Conservation (phyloP, 2,329 filamentous ascomycete genomes). For the Fusarium burgessii region DNA sequence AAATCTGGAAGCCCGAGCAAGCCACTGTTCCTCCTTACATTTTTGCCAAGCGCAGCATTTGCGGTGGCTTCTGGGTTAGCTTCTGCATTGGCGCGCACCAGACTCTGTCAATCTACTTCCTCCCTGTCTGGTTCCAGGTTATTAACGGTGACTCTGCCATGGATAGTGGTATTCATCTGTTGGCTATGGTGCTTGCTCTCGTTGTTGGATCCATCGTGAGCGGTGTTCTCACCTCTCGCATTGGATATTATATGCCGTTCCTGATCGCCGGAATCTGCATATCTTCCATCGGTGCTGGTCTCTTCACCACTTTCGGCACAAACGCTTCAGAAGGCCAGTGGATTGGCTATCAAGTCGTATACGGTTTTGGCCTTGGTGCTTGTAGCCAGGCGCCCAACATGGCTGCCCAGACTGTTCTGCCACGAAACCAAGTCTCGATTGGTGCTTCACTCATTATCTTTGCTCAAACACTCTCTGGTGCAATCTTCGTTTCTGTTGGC, state of each 20-base stretch:
- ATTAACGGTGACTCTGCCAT: slow-evolving; percentile 52
- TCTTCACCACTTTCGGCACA: slow-evolving; percentile 55
- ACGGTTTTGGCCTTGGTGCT: slow-evolving; percentile 58
- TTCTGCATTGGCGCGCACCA: slow-evolving; percentile 47
- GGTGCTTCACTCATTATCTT: slow-evolving; percentile 63
- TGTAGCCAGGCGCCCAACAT: slow-evolving; percentile 60
- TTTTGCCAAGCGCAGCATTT: slow-evolving; percentile 56
- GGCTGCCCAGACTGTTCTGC: slow-evolving; percentile 59
- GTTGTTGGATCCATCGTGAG: slow-evolving; percentile 46
- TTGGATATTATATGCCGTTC: slow-evolving; percentile 59
- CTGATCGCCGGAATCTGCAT: slow-evolving; percentile 52
- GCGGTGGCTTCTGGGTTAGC: slow-evolving; percentile 50
- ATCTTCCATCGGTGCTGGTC: slow-evolving; percentile 53
- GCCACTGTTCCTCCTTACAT: slow-evolving; percentile 58
- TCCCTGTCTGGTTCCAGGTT: slow-evolving; percentile 65
- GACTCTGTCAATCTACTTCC: slow-evolving; percentile 53
- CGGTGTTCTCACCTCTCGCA: slow-evolving; percentile 42
- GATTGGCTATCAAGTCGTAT: slow-evolving; percentile 54
- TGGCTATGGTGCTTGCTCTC: slow-evolving; percentile 48
- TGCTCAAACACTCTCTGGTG: slow-evolving; percentile 56
- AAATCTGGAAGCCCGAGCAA: slow-evolving; percentile 51
- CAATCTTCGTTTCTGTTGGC: slow-evolving; percentile 64
- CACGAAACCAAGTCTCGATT: slow-evolving; percentile 57
- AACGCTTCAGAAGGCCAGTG: slow-evolving; percentile 36
- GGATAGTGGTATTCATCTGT: slow-evolving; percentile 46